Evolutionary conservation across 2,329 filamentous ascomycete genomes (phyloP).

Genomic region (Aquanectria penicillioides): DNA sequence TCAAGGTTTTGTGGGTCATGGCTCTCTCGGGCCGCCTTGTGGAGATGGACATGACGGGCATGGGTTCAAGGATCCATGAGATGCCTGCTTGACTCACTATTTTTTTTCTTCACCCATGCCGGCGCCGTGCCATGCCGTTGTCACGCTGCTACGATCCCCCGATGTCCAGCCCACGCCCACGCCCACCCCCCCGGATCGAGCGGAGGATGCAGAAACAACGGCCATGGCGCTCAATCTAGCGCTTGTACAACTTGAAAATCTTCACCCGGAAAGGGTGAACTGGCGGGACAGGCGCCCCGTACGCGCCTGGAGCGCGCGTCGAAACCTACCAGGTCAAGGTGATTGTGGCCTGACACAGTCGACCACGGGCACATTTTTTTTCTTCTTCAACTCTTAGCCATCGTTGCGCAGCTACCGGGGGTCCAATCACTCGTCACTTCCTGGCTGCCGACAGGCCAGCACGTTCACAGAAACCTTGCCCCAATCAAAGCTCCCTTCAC

Average conservation of each 20-base stretch:
- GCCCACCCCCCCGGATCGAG: conserved; percentile 10
- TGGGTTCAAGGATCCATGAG: conserved; percentile 5
- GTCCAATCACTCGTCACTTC: background rate
- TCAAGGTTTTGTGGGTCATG: conserved; percentile 21
- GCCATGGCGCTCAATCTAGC: conserved; percentile 17
- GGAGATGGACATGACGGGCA: conserved; percentile 25
- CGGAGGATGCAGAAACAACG: conserved; percentile 13
- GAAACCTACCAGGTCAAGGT: conserved; percentile 1
- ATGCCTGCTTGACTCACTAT: background rate
- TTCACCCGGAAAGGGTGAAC: background rate
- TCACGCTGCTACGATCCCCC: conserved; percentile 1
- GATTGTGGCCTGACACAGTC: conserved; percentile 18
- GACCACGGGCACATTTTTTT: background rate
- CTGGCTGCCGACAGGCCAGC: too few species aligned
- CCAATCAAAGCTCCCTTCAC: background rate
- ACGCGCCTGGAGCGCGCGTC: conserved; percentile 15
- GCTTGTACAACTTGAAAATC: conserved; percentile 19
- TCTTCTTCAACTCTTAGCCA: background rate
- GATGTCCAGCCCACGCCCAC: conserved; percentile 4
- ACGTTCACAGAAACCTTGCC: background rate
- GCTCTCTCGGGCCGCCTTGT: conserved; percentile 26
- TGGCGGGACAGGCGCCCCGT: conserved; percentile 13
- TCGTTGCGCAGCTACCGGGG: background rate
- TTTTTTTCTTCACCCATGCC: background rate
- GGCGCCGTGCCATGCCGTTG: conserved; percentile 10